phyloP scores from a whole-genome alignment of 805 yeast genomes.

The Saccharomycopsis vini region DNA sequence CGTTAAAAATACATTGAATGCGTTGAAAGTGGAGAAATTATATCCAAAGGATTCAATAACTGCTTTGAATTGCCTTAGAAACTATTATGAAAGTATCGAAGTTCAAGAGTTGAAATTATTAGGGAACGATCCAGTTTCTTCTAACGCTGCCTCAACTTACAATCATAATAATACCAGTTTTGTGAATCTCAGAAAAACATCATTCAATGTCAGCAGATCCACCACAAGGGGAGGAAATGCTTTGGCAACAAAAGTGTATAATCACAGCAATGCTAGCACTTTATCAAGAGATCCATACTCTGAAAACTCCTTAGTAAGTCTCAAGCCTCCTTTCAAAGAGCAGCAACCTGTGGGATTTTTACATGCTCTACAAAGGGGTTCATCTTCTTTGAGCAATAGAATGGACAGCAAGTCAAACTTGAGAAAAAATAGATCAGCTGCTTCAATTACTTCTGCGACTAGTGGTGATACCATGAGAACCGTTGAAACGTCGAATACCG shows the following conservation, averaged over 20 bases:
- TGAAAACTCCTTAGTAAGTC: background rate
- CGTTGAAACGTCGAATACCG: conserved; percentile 14
- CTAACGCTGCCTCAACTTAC: background rate
- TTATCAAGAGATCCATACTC: background rate
- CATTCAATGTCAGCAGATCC: conserved; percentile 16
- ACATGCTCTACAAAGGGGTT: conserved; percentile 17
- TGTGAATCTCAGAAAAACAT: conserved; percentile 14
- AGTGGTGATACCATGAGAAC: conserved; percentile 16
- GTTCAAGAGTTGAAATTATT: conserved; percentile 14
- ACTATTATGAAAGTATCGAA: conserved; percentile 18
- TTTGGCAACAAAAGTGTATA: conserved; percentile 8
- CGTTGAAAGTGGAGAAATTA: conserved; percentile 21
- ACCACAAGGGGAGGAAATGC: conserved; percentile 5
- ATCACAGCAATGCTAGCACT: background rate
- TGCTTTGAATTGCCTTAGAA: conserved; percentile 14
- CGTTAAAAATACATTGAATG: conserved; percentile 28
- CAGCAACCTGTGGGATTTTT: conserved; percentile 18
- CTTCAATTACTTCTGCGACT: conserved; percentile 16
- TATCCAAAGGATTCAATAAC: conserved; percentile 17
- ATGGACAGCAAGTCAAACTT: conserved; percentile 3
- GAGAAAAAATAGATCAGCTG: conserved; percentile 12
- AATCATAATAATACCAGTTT: conserved; percentile 14
- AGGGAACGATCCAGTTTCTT: conserved; percentile 1
- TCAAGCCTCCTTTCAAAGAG: background rate
- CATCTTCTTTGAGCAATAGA: conserved; percentile 1